Evolutionary conservation across 2,329 filamentous ascomycete genomes (phyloP).

Genomic region (Ophiostoma ips): DNA sequence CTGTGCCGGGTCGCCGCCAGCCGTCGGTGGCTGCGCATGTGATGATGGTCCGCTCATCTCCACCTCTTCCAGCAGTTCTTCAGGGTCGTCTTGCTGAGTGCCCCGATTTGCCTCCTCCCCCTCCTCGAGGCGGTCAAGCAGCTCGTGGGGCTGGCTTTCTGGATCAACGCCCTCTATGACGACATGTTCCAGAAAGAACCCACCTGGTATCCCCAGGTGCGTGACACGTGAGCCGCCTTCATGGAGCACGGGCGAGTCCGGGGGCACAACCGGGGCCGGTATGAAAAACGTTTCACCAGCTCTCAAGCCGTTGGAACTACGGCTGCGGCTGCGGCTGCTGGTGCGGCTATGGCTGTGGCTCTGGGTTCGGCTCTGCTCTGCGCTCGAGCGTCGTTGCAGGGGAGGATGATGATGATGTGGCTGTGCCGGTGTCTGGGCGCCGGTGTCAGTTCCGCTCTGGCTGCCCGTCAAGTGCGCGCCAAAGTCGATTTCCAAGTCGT

Average conservation of each 20-base stretch:
- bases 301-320: neutral
- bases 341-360: neutral
- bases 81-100: too few species aligned
- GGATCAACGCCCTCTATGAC: neutral
- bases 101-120: too few species aligned
- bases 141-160: neutral
- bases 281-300: too few species aligned
- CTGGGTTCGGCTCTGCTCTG: neutral
- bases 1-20: too few species aligned
- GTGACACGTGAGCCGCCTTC: too few species aligned
- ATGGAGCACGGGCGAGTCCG: too few species aligned
- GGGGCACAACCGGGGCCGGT: too few species aligned
- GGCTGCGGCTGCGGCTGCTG: neutral
- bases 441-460: neutral
- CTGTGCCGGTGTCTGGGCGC: neutral
- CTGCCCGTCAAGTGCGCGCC: neutral
- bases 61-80: too few species aligned
- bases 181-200: neutral
- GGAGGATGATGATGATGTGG: neutral
- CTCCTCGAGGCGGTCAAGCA: neutral
- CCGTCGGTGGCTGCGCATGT: neutral
- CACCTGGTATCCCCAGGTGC: neutral
- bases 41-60: neutral
- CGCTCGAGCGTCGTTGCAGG: neutral
- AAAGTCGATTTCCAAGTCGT: conserved; percentile 4